Evolutionary conservation across 2,329 filamentous ascomycete species (phyloP), one percentile per base, ranked within the genome.

Genomic region (Exophiala dermatitidis): DNA sequence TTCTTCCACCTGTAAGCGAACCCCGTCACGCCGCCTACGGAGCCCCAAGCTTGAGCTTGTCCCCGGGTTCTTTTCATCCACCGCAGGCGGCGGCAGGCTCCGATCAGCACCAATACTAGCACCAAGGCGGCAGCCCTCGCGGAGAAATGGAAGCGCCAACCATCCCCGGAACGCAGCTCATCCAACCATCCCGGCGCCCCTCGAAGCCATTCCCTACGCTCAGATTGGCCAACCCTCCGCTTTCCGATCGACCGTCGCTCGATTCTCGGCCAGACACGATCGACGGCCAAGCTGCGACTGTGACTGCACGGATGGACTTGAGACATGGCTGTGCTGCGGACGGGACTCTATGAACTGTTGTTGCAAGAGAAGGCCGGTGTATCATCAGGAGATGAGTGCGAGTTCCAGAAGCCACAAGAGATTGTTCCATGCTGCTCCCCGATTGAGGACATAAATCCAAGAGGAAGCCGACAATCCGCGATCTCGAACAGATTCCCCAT

Each of bases 201-300:
- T 19, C 19, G 19, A 19, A 19, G 19, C 19, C 19, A 19, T 46
- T 43, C 19, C 10, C 40, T 41, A 44, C 44, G 38, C 43, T 29
- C 41, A 29, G 31, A 28, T 36, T 19, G 19, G 19, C 19, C 19
- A 19, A 19, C 19, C 40, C 36, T n/a, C 32, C 12, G 19, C 26
- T 7, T 32, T 58, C 55, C 55, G 49, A 55, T 58, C 48, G 46
- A 49, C 52, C 55, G 52, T 40, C 48, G 29, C 30, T 48, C 38
- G 12, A 38, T 52, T 32, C 38, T 54, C 28, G 37, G 45, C 26
- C 36, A 47, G 41, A 47, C 43, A 38, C 45, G 46, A 46, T 3
- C 10, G n/a, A 9, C 7, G n/a, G 19, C 45, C 9, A 19, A 19
- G 19, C 19, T 19, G 19, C 19, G 19, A 19, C 19, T 19, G 19